Evolutionary conservation across 1,284 basidiomycete species (phyloP), one percentile per base, ranked within the genome.

Genomic region (Athelia psychrophila): DNA sequence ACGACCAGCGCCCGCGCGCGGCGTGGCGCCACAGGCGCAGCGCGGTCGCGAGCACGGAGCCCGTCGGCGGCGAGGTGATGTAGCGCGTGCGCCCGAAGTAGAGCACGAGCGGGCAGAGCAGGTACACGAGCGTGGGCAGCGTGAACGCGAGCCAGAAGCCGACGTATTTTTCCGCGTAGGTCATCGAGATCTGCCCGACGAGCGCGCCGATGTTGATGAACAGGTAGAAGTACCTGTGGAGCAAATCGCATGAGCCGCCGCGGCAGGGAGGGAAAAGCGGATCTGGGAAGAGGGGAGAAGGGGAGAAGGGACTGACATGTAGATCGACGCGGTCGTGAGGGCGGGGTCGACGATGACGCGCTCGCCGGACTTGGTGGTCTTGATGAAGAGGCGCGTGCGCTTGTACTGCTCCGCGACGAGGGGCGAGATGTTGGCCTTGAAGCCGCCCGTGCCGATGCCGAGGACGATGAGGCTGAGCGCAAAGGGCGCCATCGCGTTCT

Each of bases 351-450:
- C 81, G 55, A 95, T 85, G 50, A 95, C 90, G 32, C 84, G 75
- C 66, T 93, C 87, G 44, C 91, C 91, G 19, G 65, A 71, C 55
- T 75, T 78, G 2, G 77, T 78, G 3, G 75, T 79, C 3, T 63
- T 51, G 27, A 89, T 69, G 63, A 83, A 86, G 15, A 77, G 68
- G 57, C 77, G 85, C 33, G 74, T 78, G 50, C 74, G 73, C 54
- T 68, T 74, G 64, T 88, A 86, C 63, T 93, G 87, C 70, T 95
- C 88, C 38, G 90, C 91, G 35, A 93, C 77, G 51, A 93, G 73
- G 1, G 90, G 88, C 0, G 86, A 87, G 53, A 90, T 84, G 64
- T 93, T 93, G 0, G 84, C 67, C 71, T 93, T 93, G 79, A 95
- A 92, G 25, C 83, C 77, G 19, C 91, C 92, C 3, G 92, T 87